Base-by-base conservation (phyloP, 1,139 yeast species). In the Suzukiozyma palmioleophila region DNA sequence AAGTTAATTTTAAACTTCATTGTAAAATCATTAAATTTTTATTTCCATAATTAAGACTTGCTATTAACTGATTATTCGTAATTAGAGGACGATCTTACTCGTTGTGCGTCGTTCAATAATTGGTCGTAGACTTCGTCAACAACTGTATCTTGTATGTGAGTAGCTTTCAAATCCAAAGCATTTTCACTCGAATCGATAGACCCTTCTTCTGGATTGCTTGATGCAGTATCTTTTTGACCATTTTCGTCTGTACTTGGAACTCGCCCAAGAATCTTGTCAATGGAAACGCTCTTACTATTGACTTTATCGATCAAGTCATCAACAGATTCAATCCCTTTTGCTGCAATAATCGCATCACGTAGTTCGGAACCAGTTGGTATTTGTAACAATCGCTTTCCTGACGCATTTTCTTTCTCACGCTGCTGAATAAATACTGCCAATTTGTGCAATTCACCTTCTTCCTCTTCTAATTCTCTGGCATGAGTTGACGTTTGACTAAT, bases 361-460 rank as follows among this genome's bases (percentile, higher is more conserved):
- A 86, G 64, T 54, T 84, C 89, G 3, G 81, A 73, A 14, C 95
- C 95, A 0, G 90, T 78, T 1, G 90, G 90, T 38, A 84, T 66
- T 41, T 65, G 68, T 32, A 71, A 57, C 2, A 62, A 52, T n/a
- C 50, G 43, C 9, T 38, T 21, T n/a, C 48, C 37, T 9, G 41
- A 40, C 11, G 22, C 36, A 3, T 45, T 43, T 8, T 42, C 41
- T 8, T 47, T 49, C 38, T 50, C 51, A 44, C 79, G 74, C 54
- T 78, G 85, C 53, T 81, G 85, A 50, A 83, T 80, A 52, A 78
- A 82, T 52, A 75, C 77, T 12, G 95, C 95, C 78, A 87, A 79
- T 60, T 84, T 80, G 60, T 87, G 96, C 46, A 88, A 73, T 53
- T 86, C 95, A 48, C 96, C 97, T 67, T 89, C 97, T 59, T 89